A percentile compares a stretch with the other conserved stretches of the same genome.
These are phyloP conservation scores for Cardamine resedifolia DNA, from an alignment of 345 rosid species.

Conservation along the genomic window DNA sequence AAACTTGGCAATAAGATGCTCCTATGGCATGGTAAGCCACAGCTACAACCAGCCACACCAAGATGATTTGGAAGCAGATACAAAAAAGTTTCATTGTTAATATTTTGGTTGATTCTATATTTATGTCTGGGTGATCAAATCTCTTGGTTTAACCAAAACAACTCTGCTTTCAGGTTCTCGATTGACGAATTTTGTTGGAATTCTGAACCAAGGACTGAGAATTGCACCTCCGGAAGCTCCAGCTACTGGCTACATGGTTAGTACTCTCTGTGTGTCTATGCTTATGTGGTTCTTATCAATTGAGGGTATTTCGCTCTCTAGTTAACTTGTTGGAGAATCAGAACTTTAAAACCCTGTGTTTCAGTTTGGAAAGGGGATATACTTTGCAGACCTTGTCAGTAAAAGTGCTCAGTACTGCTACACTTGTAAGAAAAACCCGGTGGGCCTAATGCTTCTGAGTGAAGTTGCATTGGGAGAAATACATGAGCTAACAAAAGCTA, in stretches of 20 bases:
- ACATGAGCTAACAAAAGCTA: conserved; percentile 72
- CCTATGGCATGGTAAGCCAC: conserved; percentile 82
- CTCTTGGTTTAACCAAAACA: conserved; percentile 1
- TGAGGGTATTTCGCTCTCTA: background rate
- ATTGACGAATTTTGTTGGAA: conserved; percentile 90
- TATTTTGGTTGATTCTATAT: background rate
- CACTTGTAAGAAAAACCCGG: conserved; percentile 72
- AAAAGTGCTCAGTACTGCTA: conserved; percentile 98
- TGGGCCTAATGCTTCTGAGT: conserved; percentile 89
- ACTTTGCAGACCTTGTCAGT: conserved; percentile 97
- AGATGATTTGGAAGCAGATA: conserved; percentile 2
- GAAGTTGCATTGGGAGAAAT: conserved; percentile 90
- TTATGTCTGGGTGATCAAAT: background rate
- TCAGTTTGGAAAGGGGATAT: conserved; percentile 96
- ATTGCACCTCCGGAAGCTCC: conserved; percentile 99
- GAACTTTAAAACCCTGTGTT: conserved; percentile 19
- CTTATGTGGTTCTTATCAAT: conserved; percentile 7
- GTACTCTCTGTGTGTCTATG: conserved; percentile 34
- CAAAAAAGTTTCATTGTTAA: background rate
- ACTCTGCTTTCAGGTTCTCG: conserved; percentile 71
- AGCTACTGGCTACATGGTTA: conserved; percentile 96
- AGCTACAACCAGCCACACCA: conserved; percentile 8
- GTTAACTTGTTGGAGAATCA: conserved; percentile 15
- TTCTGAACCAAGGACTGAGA: conserved; percentile 93
- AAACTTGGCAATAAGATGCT: conserved; percentile 85